These are phyloP conservation scores for Zygosaccharomyces sapae DNA, from an alignment of 1,139 yeast species.

Conservation along the genomic window DNA sequence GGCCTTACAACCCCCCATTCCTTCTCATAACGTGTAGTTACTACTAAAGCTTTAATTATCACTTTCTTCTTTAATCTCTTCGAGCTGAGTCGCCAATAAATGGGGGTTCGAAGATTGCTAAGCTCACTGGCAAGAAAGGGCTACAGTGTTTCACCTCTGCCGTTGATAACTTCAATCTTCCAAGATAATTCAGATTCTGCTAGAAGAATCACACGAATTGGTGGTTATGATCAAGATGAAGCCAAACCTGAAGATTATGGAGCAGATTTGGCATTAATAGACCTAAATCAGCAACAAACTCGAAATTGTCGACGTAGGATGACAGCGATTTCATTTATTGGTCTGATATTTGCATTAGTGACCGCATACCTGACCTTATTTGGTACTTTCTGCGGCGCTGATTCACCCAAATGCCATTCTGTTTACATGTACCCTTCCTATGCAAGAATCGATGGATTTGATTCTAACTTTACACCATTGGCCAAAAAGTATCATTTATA, in stretches of 20 bases:
- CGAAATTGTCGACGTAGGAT: constrained; percentile 4
- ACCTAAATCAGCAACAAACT: constrained; percentile 4
- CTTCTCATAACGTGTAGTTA: no score
- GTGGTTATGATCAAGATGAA: not conserved
- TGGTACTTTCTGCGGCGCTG: constrained; percentile 38
- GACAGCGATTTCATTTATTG: constrained; percentile 14
- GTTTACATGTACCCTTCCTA: constrained; percentile 77
- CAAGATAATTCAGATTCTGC: not conserved
- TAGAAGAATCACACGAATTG: not conserved
- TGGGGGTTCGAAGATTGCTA: constrained; percentile 13
- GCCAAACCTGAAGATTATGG: not conserved
- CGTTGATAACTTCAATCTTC: not conserved
- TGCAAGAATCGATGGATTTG: constrained; percentile 68
- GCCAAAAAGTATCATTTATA: constrained; percentile 79
- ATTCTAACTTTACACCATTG: constrained; percentile 61
- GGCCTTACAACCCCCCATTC: no score
- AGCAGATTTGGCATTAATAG: not conserved
- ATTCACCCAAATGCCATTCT: constrained; percentile 48
- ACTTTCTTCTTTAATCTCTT: not conserved
- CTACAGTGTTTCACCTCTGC: not conserved
- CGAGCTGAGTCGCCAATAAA: constrained; percentile 1
- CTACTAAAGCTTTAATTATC: no score
- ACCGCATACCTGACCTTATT: constrained; percentile 12
- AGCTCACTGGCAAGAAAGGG: constrained; percentile 7
- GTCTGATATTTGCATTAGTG: constrained; percentile 17